Evolutionary conservation across 176 grass and related monocot genomes (phyloP), one percentile per base, ranked within the genome.

Genomic region (Paspalum vaginatum): DNA sequence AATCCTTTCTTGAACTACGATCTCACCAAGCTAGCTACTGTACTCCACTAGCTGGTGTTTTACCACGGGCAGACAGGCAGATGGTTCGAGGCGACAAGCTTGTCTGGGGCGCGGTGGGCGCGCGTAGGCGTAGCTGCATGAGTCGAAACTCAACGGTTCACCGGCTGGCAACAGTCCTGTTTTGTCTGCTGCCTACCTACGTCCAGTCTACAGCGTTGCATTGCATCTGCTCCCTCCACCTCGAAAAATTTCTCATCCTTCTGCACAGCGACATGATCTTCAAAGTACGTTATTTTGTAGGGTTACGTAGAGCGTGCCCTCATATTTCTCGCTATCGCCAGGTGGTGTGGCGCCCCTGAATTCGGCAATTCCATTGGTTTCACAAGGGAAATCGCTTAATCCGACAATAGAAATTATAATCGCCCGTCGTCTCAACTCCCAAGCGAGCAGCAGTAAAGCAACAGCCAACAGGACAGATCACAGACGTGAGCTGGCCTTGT

Each of bases 141-240:
- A 7, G 43, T 27, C 14, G n/a, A 75, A 75, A 60, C 73, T 16
- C 67, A 47, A 69, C 43, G 14, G 67, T 6, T 26, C 66, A 69
- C 43, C 43, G 42, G 66, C 41, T 44, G 18, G 58, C 22, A 12
- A 61, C 26, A 26, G 58, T 11, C 25, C 5, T 60, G 25, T 11
- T 24, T 5, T 61, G 22, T 24, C 58, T 61, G 24, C 26, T 61
- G 58, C 58, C 24, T 4, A 5, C 58, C 58, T 38, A 62, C 59
- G 14, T 26, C 53, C 53, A 55, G 12, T 55, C 32, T 51, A 15
- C 49, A 51, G 22, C 57, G 56, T 24, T 22, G 55, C 18, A 2
- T n/a, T 7, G 50, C 18, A 11, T n/a, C n/a, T n/a, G n/a, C n/a
- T n/a, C n/a, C n/a, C n/a, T n/a, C n/a, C n/a, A n/a, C n/a, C n/a